Conservation (phyloP, 805 yeast genomes). For the Kazachstania kunashirensis region DNA sequence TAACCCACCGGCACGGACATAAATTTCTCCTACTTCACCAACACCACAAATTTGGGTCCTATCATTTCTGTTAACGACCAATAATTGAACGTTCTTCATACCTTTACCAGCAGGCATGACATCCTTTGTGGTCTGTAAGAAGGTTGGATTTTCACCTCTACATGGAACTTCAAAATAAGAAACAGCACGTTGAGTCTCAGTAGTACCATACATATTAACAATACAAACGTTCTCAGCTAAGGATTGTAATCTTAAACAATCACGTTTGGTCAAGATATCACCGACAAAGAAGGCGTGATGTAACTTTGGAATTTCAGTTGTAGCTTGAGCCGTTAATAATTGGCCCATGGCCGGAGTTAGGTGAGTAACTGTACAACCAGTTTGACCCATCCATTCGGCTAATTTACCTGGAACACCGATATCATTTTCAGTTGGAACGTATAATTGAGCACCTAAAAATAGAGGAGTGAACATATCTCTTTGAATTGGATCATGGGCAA, state of each 20-base stretch:
- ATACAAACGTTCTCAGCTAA: slow-evolving; percentile 82
- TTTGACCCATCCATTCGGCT: slow-evolving; percentile 93
- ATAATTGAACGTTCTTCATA: slow-evolving; percentile 87
- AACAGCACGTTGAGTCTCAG: slow-evolving; percentile 98
- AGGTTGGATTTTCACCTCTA: slow-evolving; percentile 54
- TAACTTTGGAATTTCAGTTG: slow-evolving; percentile 70
- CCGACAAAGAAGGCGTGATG: slow-evolving; percentile 99
- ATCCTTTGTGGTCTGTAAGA: slow-evolving; percentile 78
- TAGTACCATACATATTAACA: slow-evolving; percentile 98
- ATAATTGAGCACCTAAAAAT: slow-evolving; percentile 85
- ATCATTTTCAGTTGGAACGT: slow-evolving; percentile 94
- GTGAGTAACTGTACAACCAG: slow-evolving; percentile 92
- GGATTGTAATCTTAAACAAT: slow-evolving; percentile 84
- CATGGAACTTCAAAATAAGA: slow-evolving; percentile 86
- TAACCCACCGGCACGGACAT: slow-evolving; percentile 95
- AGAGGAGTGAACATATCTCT: slow-evolving; percentile 98
- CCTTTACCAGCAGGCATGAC: slow-evolving; percentile 98
- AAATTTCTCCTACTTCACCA: slow-evolving; percentile 98
- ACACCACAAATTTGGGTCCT: slow-evolving; percentile 89
- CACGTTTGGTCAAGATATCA: slow-evolving; percentile 93
- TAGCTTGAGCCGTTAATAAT: slow-evolving; percentile 88
- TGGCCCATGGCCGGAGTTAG: slow-evolving; percentile 99
- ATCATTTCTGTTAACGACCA: slow-evolving; percentile 88
- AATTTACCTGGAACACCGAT: slow-evolving; percentile 97
- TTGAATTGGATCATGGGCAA: slow-evolving; percentile 98